Evolutionary conservation across 352 stramenopile genomes (phyloP).

Genomic region (Pythium phragmitis): DNA sequence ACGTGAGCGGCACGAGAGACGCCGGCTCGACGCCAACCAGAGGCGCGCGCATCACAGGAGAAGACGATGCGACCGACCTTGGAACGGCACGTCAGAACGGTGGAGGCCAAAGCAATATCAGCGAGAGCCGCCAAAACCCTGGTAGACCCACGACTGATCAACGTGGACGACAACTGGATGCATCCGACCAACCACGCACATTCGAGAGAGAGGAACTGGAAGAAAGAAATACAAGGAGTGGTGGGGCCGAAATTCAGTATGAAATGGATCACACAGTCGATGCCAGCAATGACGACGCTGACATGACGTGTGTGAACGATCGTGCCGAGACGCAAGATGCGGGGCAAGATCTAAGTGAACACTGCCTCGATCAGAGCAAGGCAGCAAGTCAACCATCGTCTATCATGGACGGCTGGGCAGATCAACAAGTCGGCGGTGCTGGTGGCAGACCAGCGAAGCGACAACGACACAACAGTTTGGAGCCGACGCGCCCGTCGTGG

Average conservation of each 20-base stretch:
- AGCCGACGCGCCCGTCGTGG: background rate
- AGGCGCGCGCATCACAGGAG: background rate
- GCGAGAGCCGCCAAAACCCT: background rate
- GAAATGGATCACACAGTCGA: background rate
- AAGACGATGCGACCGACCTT: background rate
- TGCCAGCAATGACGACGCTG: background rate
- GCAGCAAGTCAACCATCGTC: background rate
- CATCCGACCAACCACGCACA: background rate
- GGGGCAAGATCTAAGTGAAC: background rate
- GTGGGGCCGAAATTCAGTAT: background rate
- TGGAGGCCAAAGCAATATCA: constrained; percentile 3
- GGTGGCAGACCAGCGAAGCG: background rate
- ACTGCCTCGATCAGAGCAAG: background rate
- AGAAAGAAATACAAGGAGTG: background rate
- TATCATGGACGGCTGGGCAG: background rate
- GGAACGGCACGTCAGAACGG: background rate
- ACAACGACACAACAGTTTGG: background rate
- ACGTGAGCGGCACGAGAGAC: background rate
- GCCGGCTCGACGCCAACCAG: background rate
- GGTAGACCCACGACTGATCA: background rate
- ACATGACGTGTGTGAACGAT: background rate
- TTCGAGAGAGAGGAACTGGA: background rate
- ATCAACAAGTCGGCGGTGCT: background rate
- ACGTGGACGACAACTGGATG: background rate
- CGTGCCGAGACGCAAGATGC: background rate